phyloP scores from a whole-genome alignment of 164 flowering plant genomes.

The Kingdonia uniflora region DNA sequence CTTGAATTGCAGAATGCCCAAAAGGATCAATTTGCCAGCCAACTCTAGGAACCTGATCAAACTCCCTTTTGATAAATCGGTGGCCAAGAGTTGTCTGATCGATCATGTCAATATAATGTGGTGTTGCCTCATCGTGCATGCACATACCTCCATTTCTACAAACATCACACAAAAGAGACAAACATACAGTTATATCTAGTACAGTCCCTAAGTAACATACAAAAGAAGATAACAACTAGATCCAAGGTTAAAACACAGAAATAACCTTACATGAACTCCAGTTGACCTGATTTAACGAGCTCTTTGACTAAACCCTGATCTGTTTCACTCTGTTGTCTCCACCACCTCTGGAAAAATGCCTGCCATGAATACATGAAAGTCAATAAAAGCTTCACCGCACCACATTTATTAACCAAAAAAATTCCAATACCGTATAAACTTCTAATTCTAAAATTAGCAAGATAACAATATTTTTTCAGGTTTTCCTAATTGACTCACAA shows the following conservation, averaged over 20 bases:
- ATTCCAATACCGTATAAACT: neutral
- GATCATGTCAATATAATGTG: conserved; percentile 90
- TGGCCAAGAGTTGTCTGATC: conserved; percentile 90
- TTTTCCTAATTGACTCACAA: neutral
- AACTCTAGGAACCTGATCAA: conserved; percentile 61
- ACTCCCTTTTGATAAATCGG: conserved; percentile 46
- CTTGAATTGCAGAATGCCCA: conserved; percentile 94
- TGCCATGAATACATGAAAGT: conserved; percentile 12
- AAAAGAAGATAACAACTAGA: neutral
- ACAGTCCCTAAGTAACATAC: neutral
- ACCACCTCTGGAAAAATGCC: conserved; percentile 97
- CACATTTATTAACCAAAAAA: neutral
- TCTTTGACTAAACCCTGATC: conserved; percentile 39
- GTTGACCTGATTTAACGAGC: conserved; percentile 69
- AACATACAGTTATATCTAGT: neutral
- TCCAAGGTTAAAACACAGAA: neutral
- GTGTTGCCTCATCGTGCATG: conserved; percentile 81
- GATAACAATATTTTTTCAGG: neutral
- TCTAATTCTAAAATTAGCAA: neutral
- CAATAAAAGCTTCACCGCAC: too few species aligned
- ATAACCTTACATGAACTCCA: conserved; percentile 58
- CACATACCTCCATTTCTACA: conserved; percentile 78
- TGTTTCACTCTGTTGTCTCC: conserved; percentile 64
- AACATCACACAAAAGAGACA: neutral
- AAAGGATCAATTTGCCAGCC: conserved; percentile 98